Base-by-base conservation (phyloP, 306 rosid genomes). In the Vigna reflexopilosa region DNA sequence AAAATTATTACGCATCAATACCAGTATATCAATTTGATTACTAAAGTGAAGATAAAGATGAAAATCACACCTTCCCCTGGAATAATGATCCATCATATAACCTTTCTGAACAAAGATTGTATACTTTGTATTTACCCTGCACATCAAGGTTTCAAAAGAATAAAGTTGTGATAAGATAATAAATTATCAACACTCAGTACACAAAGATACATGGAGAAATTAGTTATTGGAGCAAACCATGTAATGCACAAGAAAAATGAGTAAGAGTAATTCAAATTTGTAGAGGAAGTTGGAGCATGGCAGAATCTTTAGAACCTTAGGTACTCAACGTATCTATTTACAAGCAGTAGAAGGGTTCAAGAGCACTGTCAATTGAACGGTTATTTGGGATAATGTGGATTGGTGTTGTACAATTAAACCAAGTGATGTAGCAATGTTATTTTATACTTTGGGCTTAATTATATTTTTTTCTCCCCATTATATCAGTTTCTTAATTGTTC, bases 41-140 rank as follows among this genome's bases (percentile, higher is more conserved):
- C 83, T 73, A 32, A 61, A 38, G 22, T 75, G 51, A 72, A 80
- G 68, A 51, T 48, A 80, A 51, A 72, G 76, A 71, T 15, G 47
- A 76, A 67, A 80, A 74, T 19, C 76, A 68, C 50, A 94, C 98
- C 98, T 94, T 94, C 83, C 98, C 98, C 80, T 90, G 89, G 89
- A 94, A 94, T 69, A 93, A 86, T 30, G 97, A 84, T 40, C 96
- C 96, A 82, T 94, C 96, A 58, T 94, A 94, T 87, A 94, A 86
- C 84, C 97, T 93, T 96, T 94, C 98, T 50, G 98, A 85, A 79
- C 98, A 94, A 84, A 92, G 97, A 89, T 94, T 94, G 86, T 94
- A 94, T 69, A 92, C 98, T 88, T 91, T 94, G 83, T 94, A 94
- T 82, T 87, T 92, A 66, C 96, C 98, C 98, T 94, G 90, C 81